Percentiles rank a stretch among this genome's conserved stretches.
Conservation (phyloP, 2,329 filamentous ascomycete species). For the Alternaria longipes region DNA sequence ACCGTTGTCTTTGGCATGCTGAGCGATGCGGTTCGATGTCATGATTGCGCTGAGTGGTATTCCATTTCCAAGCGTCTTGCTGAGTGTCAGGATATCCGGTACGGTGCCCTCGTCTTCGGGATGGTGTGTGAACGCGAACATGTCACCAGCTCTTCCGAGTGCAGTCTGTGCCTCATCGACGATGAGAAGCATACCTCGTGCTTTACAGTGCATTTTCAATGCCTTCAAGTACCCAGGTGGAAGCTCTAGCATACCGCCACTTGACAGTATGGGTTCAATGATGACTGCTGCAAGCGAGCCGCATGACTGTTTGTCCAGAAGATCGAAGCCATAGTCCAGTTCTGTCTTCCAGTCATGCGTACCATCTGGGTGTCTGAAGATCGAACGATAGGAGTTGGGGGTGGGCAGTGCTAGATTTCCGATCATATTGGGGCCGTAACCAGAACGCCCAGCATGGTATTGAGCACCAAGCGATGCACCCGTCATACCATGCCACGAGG, state of each 20-base stretch:
- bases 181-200: constrained; percentile 48
- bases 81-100: constrained; percentile 66
- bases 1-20: constrained; percentile 57
- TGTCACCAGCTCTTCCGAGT: constrained; percentile 50
- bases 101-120: constrained; percentile 46
- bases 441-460: constrained; percentile 63
- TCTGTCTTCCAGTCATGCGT: constrained; percentile 73
- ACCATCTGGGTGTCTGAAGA: constrained; percentile 67
- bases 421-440: constrained; percentile 59
- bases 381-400: constrained; percentile 69
- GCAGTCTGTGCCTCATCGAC: constrained; percentile 52
- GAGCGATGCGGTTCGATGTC: constrained; percentile 64
- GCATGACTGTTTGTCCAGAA: constrained; percentile 67
- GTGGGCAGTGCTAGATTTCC: constrained; percentile 67
- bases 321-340: constrained; percentile 68
- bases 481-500: constrained; percentile 70
- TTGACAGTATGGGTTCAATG: constrained; percentile 67
- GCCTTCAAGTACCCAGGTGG: constrained; percentile 67
- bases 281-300: constrained; percentile 72
- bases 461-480: constrained; percentile 62
- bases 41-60: constrained; percentile 67
- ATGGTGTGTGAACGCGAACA: constrained; percentile 60
- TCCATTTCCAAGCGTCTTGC: constrained; percentile 69
- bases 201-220: constrained; percentile 57
- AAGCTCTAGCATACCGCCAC: constrained; percentile 68